Evolutionary conservation across 345 rosid species (phyloP), one percentile per base, ranked within the genome.

Genomic region (Firmiana major): DNA sequence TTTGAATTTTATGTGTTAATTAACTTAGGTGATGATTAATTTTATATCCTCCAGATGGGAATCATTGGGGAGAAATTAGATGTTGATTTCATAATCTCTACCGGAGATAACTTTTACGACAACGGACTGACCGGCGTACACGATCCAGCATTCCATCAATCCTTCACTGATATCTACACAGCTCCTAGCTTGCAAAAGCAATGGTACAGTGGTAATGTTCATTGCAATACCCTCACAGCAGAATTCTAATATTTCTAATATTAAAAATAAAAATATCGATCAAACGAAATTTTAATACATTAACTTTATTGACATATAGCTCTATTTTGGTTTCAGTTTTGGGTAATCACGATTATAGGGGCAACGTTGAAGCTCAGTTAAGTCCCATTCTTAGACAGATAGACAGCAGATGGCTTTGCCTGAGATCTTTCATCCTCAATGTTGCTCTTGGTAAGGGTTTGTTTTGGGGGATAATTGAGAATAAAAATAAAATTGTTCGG

Each of bases 91-190:
- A 75, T 90, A 55, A 79, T 94, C 60, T 92, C 97, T 0, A 88
- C 92, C 0, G 97, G 98, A 46, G 97, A 94, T 77, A 94, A 92
- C 69, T 94, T 94, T 65, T 92, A 94, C 58, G 93, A 91, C 0
- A 62, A 87, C 17, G 94, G 98, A 4, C 79, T 94, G 65, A 92
- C 46, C 0, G 81, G 86, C 19, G 81, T 80, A 5, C 77, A 76
- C 34, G 98, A 92, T 82, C 92, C 86, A 0, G 84, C 84, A 0
- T 94, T 94, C 78, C 71, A 74, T 55, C 87, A 89, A 2, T 94
- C 94, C 1, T 92, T 94, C 76, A 63, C 87, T 42, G 74, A 83
- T 42, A 80, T 94, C 64, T 92, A 92, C 75, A 91, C 90, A 0
- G 89, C 91, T 8, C 88, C 88, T 22, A 86, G 97, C 82, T 82